Base-by-base conservation (phyloP, 2,329 filamentous ascomycete species). In the Tothia fuscella region DNA sequence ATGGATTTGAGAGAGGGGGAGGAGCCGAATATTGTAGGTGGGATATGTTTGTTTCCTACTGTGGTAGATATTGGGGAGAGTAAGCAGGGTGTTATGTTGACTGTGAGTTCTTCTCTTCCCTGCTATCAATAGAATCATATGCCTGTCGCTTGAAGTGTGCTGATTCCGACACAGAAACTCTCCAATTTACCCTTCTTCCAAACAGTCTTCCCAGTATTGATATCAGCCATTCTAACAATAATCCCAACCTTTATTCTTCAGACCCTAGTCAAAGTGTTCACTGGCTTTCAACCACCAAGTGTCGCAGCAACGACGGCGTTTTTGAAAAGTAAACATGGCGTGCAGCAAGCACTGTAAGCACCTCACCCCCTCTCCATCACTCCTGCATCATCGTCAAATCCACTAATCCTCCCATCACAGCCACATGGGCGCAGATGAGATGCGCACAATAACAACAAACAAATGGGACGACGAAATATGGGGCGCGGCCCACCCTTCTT, bases 391-490 rank as follows among this genome's bases (percentile, higher is more conserved):
- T 25, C 36, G 16, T 25, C n/a, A n/a, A n/a, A n/a, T n/a, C n/a
- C n/a, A n/a, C n/a, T n/a, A n/a, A n/a, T n/a, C n/a, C n/a, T n/a
- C n/a, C n/a, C n/a, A n/a, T n/a, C n/a, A n/a, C n/a, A n/a, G n/a
- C n/a, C n/a, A 72, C 52, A 71, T 79, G 64, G 73, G 70, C 1
- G 61, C 63, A 13, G 67, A 74, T 49, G 76, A 80, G 53, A 72
- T 79, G 66, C 52, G 53, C 4, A 62, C 65, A 16, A 77, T 79
- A 44, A 68, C 65, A 4, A 53, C 62, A 2, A 73, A 78, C 49
- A 65, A 65, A 50, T 78, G 74, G 72, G 65, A 65, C 16, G 66
- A 69, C 42, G 71, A 76, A 44, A 59, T 79, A 30, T 80, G 76
- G 76, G 74, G 73, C 1, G 62, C 65, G 16, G 56, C 60, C 1